Evolutionary conservation across 495 filamentous ascomycete species (phyloP).

Genomic region (Jackrogersella minutella): DNA sequence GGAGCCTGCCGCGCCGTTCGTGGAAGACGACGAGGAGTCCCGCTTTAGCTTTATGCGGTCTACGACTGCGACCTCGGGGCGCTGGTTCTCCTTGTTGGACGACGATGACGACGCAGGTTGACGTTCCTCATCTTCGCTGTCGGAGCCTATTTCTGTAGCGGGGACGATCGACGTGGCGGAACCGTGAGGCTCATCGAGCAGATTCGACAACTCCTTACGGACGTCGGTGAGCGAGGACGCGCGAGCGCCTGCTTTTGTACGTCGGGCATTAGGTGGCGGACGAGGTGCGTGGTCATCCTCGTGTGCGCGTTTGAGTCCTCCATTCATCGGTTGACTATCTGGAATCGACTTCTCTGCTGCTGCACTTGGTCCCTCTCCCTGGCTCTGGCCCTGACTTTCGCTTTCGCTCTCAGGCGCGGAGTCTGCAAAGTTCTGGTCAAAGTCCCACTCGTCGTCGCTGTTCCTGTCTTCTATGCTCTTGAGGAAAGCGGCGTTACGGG

Average conservation of each 20-base stretch:
- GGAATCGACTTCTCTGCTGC: conserved; percentile 47
- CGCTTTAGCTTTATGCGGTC: conserved; percentile 85
- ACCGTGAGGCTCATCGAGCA: conserved; percentile 78
- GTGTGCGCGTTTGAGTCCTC: conserved; percentile 39
- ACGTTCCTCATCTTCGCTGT: conserved; percentile 49
- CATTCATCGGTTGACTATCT: conserved; percentile 52
- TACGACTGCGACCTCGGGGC: conserved; percentile 64
- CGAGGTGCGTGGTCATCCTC: conserved; percentile 63
- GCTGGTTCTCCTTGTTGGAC: conserved; percentile 55
- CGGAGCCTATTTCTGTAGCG: conserved; percentile 54
- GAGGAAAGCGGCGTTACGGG: conserved; percentile 89
- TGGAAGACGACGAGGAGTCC: conserved; percentile 53
- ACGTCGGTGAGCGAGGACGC: conserved; percentile 79
- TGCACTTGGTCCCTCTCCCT: conserved; percentile 16
- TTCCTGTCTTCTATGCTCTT: conserved; percentile 85
- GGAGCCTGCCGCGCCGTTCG: neutral
- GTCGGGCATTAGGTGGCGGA: conserved; percentile 66
- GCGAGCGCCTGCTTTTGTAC: conserved; percentile 66
- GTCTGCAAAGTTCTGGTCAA: conserved; percentile 67
- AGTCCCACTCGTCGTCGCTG: conserved; percentile 80
- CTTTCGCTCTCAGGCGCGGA: conserved; percentile 53
- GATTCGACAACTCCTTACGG: conserved; percentile 77
- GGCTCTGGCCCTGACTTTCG: conserved; percentile 44
- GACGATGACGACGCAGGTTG: conserved; percentile 34
- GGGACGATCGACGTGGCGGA: conserved; percentile 51